Evolutionary conservation across 306 rosid species (phyloP).

Genomic region (Alnus rubra): DNA sequence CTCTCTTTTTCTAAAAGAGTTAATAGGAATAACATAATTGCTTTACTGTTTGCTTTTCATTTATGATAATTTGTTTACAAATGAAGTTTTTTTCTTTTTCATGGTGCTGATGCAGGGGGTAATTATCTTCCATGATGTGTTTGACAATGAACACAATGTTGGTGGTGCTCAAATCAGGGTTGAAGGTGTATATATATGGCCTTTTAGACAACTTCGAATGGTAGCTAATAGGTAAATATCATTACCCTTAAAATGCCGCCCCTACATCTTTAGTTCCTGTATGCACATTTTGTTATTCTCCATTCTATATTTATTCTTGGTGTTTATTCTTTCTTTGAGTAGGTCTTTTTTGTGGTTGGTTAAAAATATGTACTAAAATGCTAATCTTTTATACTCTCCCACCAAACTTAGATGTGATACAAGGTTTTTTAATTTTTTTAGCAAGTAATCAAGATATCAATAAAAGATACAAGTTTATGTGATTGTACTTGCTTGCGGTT

Average conservation of each 20-base stretch:
- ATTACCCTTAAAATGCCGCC: background rate
- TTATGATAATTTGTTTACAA: background rate
- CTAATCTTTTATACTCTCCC: background rate
- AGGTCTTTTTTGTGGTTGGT: background rate
- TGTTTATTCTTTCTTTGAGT: background rate
- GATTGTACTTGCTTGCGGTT: background rate
- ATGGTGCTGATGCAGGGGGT: constrained; percentile 67
- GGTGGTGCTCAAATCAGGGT: constrained; percentile 91
- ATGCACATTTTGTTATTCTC: background rate
- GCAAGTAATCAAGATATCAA: too few relatives aligned
- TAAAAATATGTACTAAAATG: background rate
- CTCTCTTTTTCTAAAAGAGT: background rate
- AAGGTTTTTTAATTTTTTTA: too few relatives aligned
- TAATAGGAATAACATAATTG: background rate
- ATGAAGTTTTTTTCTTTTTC: constrained; percentile 20
- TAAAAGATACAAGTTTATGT: background rate
- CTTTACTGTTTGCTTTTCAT: constrained; percentile 1
- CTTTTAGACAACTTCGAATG: constrained; percentile 96
- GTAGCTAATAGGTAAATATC: constrained; percentile 78
- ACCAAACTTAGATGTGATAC: background rate
- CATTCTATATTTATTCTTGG: background rate
- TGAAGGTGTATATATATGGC: constrained; percentile 99
- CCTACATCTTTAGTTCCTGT: background rate
- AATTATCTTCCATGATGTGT: constrained; percentile 80
- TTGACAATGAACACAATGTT: constrained; percentile 74